Conservation (phyloP, 2,329 filamentous ascomycete species). For the Chaetomium sp. region DNA sequence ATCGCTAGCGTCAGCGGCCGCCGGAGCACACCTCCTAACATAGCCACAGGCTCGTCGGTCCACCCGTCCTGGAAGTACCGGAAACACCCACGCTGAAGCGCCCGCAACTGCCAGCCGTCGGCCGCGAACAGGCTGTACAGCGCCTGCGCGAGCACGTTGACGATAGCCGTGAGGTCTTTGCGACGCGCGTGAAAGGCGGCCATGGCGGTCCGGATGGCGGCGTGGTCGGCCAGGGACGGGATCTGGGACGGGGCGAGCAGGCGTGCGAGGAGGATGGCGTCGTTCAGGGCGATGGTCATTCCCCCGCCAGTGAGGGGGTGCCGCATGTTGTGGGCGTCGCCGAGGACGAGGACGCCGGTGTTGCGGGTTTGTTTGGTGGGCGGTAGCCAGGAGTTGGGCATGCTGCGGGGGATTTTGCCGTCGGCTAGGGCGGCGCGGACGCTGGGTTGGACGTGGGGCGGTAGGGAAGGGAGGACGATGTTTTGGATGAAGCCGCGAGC, state of each 20-base stretch:
- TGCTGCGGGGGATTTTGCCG: conserved; percentile 68
- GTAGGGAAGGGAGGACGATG: conserved; percentile 69
- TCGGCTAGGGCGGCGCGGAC: conserved; percentile 72
- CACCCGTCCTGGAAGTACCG: conserved; percentile 76
- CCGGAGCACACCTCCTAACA: conserved; percentile 75
- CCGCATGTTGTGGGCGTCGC: conserved; percentile 99
- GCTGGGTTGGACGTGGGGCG: conserved; percentile 61
- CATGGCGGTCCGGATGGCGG: conserved; percentile 62
- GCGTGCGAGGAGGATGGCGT: conserved; percentile 70
- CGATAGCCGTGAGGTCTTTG: conserved; percentile 75
- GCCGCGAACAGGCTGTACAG: conserved; percentile 90
- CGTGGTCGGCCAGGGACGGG: conserved; percentile 61
- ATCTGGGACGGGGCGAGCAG: conserved; percentile 65
- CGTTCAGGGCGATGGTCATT: conserved; percentile 96
- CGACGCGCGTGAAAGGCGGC: conserved; percentile 76
- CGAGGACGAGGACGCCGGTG: conserved; percentile 72
- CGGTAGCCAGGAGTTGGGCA: conserved; percentile 95
- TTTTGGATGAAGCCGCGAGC: conserved; percentile 79
- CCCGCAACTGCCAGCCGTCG: conserved; percentile 66
- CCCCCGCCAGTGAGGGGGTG: conserved; percentile 94
- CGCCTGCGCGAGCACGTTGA: conserved; percentile 96
- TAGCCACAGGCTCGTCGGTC: conserved; percentile 70
- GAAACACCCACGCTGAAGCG: conserved; percentile 87
- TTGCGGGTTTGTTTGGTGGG: conserved; percentile 55
- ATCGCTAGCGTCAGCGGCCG: conserved; percentile 72